Base-by-base conservation (phyloP, 805 yeast species). In the Komagataella mondaviorum region DNA sequence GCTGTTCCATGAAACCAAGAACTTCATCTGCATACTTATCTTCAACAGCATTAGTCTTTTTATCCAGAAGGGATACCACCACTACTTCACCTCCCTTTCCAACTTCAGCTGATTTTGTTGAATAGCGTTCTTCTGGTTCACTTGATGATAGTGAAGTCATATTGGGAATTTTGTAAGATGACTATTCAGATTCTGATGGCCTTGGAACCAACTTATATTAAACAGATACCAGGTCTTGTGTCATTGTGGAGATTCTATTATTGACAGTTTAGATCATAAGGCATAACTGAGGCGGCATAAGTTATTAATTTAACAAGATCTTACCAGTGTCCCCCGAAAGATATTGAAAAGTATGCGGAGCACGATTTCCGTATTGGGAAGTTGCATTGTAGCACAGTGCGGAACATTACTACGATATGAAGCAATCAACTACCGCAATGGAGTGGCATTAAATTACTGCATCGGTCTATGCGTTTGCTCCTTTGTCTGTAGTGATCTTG, bases 11-110 rank as follows among this genome's bases (percentile, higher is more conserved):
- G 46, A 50, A 52, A 16, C 48, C 20, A 22, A 48, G 36, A 20
- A 52, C 53, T 45, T 52, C 54, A 23, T 52, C 51, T 4, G 18
- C 44, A 6, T 18, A 30, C 20, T 47, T 47, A 18, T 30, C 39
- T 14, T 30, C 12, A 30, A 30, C 39, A 30, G 39, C 39, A 30
- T 30, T 30, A 30, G 39, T 8, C 14, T 30, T 30, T 12, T 30
- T 30, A 30, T 30, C 39, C 14, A 30, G 14, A 8, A 10, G 39
- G 39, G 39, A 30, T 4, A 30, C 39, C 39, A 30, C 39, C n/a
- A 30, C 39, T 8, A 30, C 39, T 8, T 30, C 39, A 30, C 39
- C 39, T 10, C 39, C 39, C 39, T 30, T 30, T 14, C 39, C 14
- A 30, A 30, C 14, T 30, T 30, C 39, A 30, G 39, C 12, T 8